Conservation (phyloP, 1,284 basidiomycete genomes). For the Inonotus hispidus region DNA sequence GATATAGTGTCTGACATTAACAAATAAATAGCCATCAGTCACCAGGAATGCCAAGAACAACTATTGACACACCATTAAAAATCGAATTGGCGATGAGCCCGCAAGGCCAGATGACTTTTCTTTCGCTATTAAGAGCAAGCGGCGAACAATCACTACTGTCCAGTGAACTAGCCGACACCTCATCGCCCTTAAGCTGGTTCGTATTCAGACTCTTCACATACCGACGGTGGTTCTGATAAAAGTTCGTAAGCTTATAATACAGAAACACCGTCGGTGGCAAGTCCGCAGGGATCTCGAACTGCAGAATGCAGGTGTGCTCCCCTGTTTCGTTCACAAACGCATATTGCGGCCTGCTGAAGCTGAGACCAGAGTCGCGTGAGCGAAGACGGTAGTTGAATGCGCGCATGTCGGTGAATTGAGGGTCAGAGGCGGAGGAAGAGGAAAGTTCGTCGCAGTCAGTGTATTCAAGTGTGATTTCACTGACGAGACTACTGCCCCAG, state of each 20-base stretch:
- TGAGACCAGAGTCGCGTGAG: slow-evolving; percentile 47
- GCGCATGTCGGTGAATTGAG: slow-evolving; percentile 38
- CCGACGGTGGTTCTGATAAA: slow-evolving; percentile 97
- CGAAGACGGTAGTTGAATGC: slow-evolving; percentile 72
- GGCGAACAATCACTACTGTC: slow-evolving; percentile 87
- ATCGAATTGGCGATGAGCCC: slow-evolving; percentile 97
- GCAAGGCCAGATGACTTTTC: slow-evolving; percentile 83
- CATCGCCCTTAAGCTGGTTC: slow-evolving; percentile 81
- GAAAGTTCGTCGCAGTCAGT: slow-evolving; percentile 79
- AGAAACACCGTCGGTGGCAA: slow-evolving; percentile 78
- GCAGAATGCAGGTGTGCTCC: slow-evolving; percentile 64
- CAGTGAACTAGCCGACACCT: slow-evolving; percentile 47
- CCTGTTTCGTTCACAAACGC: slow-evolving; percentile 57
- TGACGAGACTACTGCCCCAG: slow-evolving; percentile 82
- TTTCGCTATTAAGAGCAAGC: slow-evolving; percentile 48
- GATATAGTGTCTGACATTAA: slow-evolving; percentile 67
- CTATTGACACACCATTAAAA: slow-evolving; percentile 75
- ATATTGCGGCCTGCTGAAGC: slow-evolving; percentile 53
- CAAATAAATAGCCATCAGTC: background rate
- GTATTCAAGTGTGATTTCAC: slow-evolving; percentile 94
- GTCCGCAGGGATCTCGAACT: slow-evolving; percentile 80
- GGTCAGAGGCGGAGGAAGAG: slow-evolving; percentile 42
- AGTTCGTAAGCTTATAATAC: slow-evolving; percentile 96
- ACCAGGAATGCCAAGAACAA: background rate
- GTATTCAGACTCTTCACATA: slow-evolving; percentile 92